Base-by-base conservation (phyloP, 441 rosid species). In the Jatropha multifida region DNA sequence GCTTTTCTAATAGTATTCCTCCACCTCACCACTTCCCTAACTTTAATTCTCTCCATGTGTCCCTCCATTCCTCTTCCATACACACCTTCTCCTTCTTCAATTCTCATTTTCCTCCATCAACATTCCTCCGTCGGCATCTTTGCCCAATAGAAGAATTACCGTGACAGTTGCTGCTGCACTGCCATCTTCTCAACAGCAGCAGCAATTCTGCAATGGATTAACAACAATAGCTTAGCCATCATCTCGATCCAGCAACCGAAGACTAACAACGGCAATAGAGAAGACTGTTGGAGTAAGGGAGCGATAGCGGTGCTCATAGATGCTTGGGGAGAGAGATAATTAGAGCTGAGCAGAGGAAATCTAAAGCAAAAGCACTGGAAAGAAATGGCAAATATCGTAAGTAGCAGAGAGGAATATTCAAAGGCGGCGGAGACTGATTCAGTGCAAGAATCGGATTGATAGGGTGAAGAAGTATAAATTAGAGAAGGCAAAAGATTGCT, bases 291-390 rank as follows among this genome's bases (percentile, higher is more conserved):
- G 98, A 90, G 94, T 84, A 97, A 93, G 83, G 97, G 87, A 46
- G 99, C 99, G 14, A 93, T 96, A 37, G 89, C 85, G 69, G 94
- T 97, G 82, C 88, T 95, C 59, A 89, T 95, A 73, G 94, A 92
- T 51, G 89, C 97, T 26, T 95, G 99, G 99, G 99, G 98, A 46
- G 80, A 87, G 44, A 88, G 97, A 69, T 93, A 89, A 84, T 64
- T 93, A 60, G 92, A 89, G 77, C 89, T 92, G 68, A 92, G 79
- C 85, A 89, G 99, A 12, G 99, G 99, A 11, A 89, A 88, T 68
- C 90, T 95, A 65, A 97, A 97, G 76, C 99, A 95, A 82, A 90
- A 93, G 66, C 94, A 95, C 78, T 95, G 99, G 99, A 94, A 89
- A 70, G 98, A 94, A 75, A 98, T 94, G 17, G 98, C 99, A 13